Percentiles rank a stretch among this genome's conserved stretches.
These are phyloP conservation scores for Cryphonectria carpinicola DNA, from an alignment of 2,329 filamentous ascomycete genomes.

Conservation along the genomic window DNA sequence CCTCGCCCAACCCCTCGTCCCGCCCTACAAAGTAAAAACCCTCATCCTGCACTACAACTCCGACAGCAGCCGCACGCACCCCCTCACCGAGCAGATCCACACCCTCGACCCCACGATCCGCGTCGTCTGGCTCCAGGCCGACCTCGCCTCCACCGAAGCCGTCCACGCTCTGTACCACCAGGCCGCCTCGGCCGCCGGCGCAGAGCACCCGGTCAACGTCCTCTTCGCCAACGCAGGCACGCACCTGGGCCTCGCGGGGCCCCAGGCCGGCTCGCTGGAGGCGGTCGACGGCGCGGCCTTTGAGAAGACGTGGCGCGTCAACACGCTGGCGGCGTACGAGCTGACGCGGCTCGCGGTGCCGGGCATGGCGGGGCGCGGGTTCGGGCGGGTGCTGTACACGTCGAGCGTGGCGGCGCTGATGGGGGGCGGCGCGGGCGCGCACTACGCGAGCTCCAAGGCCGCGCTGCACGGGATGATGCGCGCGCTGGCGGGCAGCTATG, in stretches of 20 bases:
- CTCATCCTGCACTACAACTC: constrained; percentile 25
- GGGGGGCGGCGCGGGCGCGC: constrained; percentile 24
- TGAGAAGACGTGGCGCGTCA: constrained; percentile 24
- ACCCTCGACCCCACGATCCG: constrained; percentile 5
- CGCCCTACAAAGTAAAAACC: constrained; percentile 18
- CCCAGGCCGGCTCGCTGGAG: constrained; percentile 17
- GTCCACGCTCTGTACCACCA: neutral
- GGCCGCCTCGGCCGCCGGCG: neutral
- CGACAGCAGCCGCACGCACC: neutral
- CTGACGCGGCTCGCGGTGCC: constrained; percentile 21
- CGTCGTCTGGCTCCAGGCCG: constrained; percentile 21
- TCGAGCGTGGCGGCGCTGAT: constrained; percentile 23
- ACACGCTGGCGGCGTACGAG: constrained; percentile 20
- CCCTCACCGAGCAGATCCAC: constrained; percentile 15
- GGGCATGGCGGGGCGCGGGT: constrained; percentile 13
- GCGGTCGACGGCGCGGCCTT: constrained; percentile 11
- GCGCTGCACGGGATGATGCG: constrained; percentile 24
- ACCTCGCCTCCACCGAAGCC: constrained; percentile 13
- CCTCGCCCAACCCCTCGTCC: constrained; percentile 12
- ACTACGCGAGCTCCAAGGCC: constrained; percentile 22
- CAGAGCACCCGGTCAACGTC: constrained; percentile 16
- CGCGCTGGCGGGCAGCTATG: constrained; percentile 6
- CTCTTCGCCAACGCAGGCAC: constrained; percentile 26
- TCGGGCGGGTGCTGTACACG: constrained; percentile 23
- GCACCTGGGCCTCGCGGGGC: constrained; percentile 8